phyloP scores from a whole-genome alignment of 139 green algal genomes.

The Bryopsis sp. region DNA sequence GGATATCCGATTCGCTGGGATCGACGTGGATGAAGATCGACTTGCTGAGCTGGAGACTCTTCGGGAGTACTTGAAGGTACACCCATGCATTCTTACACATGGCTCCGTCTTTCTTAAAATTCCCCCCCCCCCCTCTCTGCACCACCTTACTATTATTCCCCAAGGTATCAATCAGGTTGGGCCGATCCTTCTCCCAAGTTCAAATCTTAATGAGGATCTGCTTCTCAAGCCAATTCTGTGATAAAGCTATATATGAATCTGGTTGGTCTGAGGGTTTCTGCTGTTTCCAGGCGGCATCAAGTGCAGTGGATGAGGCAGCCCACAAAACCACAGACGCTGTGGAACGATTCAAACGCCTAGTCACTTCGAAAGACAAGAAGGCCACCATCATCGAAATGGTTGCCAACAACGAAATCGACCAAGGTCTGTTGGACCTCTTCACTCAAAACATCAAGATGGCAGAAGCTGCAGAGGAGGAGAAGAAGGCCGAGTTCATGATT shows the following conservation, averaged over 20 bases:
- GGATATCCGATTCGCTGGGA: slow-evolving; percentile 33
- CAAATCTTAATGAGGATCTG: too few species aligned
- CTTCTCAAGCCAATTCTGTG: too few species aligned
- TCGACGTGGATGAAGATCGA: slow-evolving; percentile 40
- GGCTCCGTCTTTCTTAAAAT: not conserved
- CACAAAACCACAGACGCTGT: slow-evolving; percentile 28
- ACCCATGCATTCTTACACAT: not conserved
- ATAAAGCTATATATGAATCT: too few species aligned
- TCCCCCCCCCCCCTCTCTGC: too few species aligned
- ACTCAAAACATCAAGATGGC: slow-evolving; percentile 75
- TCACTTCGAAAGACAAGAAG: slow-evolving; percentile 65
- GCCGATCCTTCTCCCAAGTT: too few species aligned
- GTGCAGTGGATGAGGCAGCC: slow-evolving; percentile 57
- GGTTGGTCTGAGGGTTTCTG: too few species aligned
- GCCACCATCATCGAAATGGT: slow-evolving; percentile 68
- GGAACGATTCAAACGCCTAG: slow-evolving; percentile 63
- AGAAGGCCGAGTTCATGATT: slow-evolving; percentile 66
- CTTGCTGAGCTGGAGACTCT: slow-evolving; percentile 80
- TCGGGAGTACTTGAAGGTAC: slow-evolving; percentile 52
- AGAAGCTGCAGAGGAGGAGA: slow-evolving; percentile 40
- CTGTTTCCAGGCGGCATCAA: slow-evolving; percentile 28
- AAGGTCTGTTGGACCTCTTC: slow-evolving; percentile 61
- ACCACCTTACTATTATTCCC: too few species aligned
- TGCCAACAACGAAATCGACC: slow-evolving; percentile 64
- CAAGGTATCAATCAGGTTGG: too few species aligned